Evolutionary conservation across 805 yeast genomes (phyloP).

Genomic region (Myxozyma sirexii): DNA sequence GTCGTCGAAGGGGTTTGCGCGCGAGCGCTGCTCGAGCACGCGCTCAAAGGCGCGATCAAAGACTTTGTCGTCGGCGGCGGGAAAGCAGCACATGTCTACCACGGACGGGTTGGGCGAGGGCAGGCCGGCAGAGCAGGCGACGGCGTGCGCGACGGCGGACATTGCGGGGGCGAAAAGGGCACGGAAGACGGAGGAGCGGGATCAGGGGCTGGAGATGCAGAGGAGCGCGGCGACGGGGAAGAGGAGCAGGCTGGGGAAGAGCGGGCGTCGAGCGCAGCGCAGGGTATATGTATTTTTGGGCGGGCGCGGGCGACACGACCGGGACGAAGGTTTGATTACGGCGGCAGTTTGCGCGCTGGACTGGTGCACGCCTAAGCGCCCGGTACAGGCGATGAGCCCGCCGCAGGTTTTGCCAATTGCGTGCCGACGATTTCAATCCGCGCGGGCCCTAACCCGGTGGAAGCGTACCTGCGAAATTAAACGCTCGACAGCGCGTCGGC

Average conservation of each 20-base stretch:
- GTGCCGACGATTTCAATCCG: conserved; percentile 9
- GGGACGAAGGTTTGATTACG: conserved; percentile 19
- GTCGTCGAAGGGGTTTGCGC: conserved; percentile 7
- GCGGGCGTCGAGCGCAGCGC: background rate
- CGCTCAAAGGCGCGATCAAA: conserved; percentile 30
- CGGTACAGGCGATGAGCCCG: conserved; percentile 15
- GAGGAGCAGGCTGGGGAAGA: background rate
- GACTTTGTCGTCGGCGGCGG: conserved; percentile 18
- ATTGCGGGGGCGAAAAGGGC: conserved; percentile 1
- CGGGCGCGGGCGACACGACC: conserved; percentile 8
- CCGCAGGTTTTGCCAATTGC: conserved; percentile 3
- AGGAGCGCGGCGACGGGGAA: background rate
- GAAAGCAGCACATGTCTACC: conserved; percentile 22
- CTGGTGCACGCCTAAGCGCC: background rate
- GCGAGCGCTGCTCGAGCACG: conserved; percentile 18
- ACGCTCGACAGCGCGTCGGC: conserved; percentile 20
- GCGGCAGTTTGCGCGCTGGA: conserved; percentile 2
- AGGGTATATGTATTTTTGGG: conserved; percentile 5
- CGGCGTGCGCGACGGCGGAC: conserved; percentile 19
- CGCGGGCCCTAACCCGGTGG: conserved; percentile 12
- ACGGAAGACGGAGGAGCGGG: background rate
- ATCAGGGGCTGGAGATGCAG: background rate
- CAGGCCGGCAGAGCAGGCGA: no score
- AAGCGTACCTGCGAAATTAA: background rate
- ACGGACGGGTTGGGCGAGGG: conserved; percentile 36